Evolutionary conservation across 192 early-diverging fungal species (phyloP), one percentile per base, ranked within the genome.

Genomic region (Coemansia umbellata): DNA sequence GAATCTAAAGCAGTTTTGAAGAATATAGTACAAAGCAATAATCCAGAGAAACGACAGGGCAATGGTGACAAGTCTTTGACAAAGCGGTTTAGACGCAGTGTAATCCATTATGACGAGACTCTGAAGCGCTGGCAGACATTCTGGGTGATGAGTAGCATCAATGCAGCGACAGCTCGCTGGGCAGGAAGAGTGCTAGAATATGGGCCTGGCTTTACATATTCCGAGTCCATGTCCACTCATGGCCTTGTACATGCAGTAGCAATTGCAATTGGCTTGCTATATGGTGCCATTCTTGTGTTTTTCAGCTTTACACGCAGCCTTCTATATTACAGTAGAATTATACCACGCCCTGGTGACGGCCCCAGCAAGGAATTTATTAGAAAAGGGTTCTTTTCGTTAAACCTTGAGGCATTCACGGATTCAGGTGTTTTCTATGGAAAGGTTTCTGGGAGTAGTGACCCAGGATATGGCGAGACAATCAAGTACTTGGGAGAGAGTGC

Each of bases 401-500:
- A 50, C 13, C 53, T 67, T 2, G 75, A 66, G 47, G 69, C 63
- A 14, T 62, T 57, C 13, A 62, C 63, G 4, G 56, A 57, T n/a
- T 37, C 22, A 18, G 42, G 41, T 9, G 41, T 43, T 0, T 58
- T 72, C 9, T 79, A 79, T 27, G 78, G 70, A 14, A 63, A 72
- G 55, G 78, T 80, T 1, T 58, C 55, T 1, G 78, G 65, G 4
- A 76, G 78, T 11, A 76, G 75, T 15, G 93, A 95, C 53, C 86
- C 90, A 8, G 91, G 91, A 2, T 96, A 96, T 68, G 75, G 74
- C 23, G 90, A 90, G 55, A 94, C 91, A 1, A 82, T 82, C 44
- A 80, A 80, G 36, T 89, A 91, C 76, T 58, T 93, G 19, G 81
- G 84, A 21, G 91, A 96, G 53, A 73, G 85, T 24, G 91, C 91